Conservation (phyloP, 768 basidiomycete genomes). For the Daedaleopsis nitida region DNA sequence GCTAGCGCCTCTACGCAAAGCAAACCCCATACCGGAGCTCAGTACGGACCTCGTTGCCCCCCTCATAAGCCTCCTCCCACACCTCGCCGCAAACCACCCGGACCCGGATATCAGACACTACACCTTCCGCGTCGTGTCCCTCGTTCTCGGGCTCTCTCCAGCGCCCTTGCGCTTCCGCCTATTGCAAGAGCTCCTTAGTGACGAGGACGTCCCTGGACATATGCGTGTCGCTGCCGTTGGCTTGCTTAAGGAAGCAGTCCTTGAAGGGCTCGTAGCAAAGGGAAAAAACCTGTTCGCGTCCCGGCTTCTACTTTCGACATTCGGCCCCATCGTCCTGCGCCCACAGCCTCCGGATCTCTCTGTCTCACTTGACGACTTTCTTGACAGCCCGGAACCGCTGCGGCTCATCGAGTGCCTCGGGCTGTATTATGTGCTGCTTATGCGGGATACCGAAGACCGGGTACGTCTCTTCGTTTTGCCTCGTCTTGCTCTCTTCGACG, state of each 20-base stretch:
- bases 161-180: constrained; percentile 53
- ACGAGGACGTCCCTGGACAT: constrained; percentile 56
- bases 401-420: constrained; percentile 67
- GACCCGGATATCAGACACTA: constrained; percentile 60
- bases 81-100: constrained; percentile 62
- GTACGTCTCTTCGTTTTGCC: constrained; percentile 36
- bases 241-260: constrained; percentile 64
- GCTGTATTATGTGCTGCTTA: constrained; percentile 66
- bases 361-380: constrained; percentile 41
- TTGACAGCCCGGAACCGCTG: constrained; percentile 59
- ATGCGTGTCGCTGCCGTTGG: constrained; percentile 72
- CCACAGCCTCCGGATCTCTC: constrained; percentile 56
- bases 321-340: constrained; percentile 62
- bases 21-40: constrained; percentile 24
- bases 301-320: constrained; percentile 52
- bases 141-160: constrained; percentile 51
- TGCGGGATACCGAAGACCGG: constrained; percentile 57
- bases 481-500: not conserved
- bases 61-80: constrained; percentile 52
- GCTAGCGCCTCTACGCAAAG: constrained; percentile 21
- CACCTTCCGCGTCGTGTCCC: constrained; percentile 59
- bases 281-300: constrained; percentile 52
- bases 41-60: constrained; percentile 49
- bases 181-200: constrained; percentile 50
- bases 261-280: constrained; percentile 45